Conservation (phyloP, 148 eudicot genomes). For the Hydrangea macrophylla region DNA sequence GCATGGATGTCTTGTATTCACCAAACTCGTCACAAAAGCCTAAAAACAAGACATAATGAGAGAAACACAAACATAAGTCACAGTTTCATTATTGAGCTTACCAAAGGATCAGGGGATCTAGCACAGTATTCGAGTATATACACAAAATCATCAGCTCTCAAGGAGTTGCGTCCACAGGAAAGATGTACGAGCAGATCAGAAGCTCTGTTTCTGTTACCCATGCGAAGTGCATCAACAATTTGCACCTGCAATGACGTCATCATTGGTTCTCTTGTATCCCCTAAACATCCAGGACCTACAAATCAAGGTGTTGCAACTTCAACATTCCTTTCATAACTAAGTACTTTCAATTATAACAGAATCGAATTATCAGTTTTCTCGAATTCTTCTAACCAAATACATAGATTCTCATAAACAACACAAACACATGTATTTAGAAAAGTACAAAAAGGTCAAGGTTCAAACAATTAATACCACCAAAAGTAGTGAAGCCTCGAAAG, state of each 20-base stretch:
- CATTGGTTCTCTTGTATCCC: constrained; percentile 20
- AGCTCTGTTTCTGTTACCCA: constrained; percentile 64
- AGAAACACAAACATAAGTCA: neutral
- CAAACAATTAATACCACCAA: constrained; percentile 11
- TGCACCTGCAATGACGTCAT: constrained; percentile 36
- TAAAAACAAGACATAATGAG: too few relatives aligned
- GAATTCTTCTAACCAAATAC: neutral
- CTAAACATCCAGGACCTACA: constrained; percentile 36
- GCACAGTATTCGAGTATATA: constrained; percentile 68
- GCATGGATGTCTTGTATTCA: too few relatives aligned
- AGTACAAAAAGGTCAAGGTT: neutral
- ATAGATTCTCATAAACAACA: constrained; percentile 1
- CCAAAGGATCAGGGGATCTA: constrained; percentile 73
- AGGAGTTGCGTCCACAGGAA: constrained; percentile 20
- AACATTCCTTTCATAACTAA: constrained; percentile 4
- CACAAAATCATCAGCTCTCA: constrained; percentile 44
- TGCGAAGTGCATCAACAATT: constrained; percentile 66
- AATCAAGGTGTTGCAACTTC: constrained; percentile 11
- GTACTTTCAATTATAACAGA: neutral
- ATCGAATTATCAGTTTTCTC: neutral
- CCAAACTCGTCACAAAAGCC: neutral
- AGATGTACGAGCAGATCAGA: constrained; percentile 51
- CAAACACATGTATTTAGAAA: constrained; percentile 1
- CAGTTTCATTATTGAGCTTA: constrained; percentile 21
- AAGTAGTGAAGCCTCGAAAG: constrained; percentile 30